Conservation (phyloP, 768 basidiomycete genomes). For the Leucogyrophana mollusca region DNA sequence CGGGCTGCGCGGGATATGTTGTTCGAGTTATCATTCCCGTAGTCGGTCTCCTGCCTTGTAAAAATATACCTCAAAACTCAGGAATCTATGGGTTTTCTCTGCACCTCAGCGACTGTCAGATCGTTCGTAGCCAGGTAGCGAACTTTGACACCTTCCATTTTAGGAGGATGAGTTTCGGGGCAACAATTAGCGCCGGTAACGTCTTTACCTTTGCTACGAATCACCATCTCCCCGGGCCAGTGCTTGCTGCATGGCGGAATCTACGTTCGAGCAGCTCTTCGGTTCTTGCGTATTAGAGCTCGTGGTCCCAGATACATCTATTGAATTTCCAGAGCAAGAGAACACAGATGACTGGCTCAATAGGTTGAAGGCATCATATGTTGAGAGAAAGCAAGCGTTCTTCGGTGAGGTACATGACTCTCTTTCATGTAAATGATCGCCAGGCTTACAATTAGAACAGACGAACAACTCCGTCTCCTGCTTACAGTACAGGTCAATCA, state of each 20-base stretch:
- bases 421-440: slow-evolving; percentile 10
- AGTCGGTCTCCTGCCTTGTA: no score
- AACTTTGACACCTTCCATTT: no score
- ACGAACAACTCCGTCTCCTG: slow-evolving; percentile 54
- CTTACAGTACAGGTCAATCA: slow-evolving; percentile 36
- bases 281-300: slow-evolving; percentile 57
- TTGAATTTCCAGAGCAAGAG: slow-evolving; percentile 53
- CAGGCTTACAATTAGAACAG: slow-evolving; percentile 31
- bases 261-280: slow-evolving; percentile 64
- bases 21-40: no score
- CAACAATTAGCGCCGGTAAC: no score
- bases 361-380: slow-evolving; percentile 37
- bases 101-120: no score
- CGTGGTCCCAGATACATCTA: slow-evolving; percentile 61
- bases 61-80: no score
- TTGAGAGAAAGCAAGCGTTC: slow-evolving; percentile 67
- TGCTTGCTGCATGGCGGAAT: slow-evolving; percentile 21
- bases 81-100: no score
- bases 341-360: slow-evolving; percentile 56
- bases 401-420: slow-evolving; percentile 54
- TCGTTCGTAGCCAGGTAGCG: no score
- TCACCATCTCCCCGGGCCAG: not conserved
- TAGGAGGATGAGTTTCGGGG: no score
- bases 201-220: no score
- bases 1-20: no score